These are phyloP conservation scores for Trichoderma atroviride DNA, from an alignment of 2,329 filamentous ascomycete species.

Conservation along the genomic window DNA sequence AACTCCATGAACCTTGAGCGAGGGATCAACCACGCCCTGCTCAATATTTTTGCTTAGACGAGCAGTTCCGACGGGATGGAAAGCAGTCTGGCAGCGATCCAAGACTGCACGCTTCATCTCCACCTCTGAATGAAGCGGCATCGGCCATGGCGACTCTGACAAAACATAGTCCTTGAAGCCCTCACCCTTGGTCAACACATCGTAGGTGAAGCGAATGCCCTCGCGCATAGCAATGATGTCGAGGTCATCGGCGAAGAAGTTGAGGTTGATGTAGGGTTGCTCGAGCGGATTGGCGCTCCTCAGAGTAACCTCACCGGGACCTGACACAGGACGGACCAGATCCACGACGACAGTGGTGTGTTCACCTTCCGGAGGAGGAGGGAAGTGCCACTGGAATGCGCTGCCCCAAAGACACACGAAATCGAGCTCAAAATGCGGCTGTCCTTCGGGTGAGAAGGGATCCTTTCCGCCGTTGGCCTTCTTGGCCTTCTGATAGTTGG, in stretches of 20 bases:
- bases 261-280: conserved; percentile 61
- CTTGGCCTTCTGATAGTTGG: conserved; percentile 50
- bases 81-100: conserved; percentile 61
- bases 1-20: conserved; percentile 56
- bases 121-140: conserved; percentile 58
- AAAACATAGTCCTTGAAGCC: conserved; percentile 58
- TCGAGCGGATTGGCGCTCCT: conserved; percentile 59
- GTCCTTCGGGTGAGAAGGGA: conserved; percentile 58
- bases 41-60: conserved; percentile 55
- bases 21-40: conserved; percentile 55
- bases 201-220: conserved; percentile 59
- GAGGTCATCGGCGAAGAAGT: conserved; percentile 59
- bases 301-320: conserved; percentile 57
- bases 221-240: conserved; percentile 61
- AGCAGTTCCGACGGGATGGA: conserved; percentile 60
- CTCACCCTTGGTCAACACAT: conserved; percentile 58
- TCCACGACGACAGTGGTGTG: conserved; percentile 61
- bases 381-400: conserved; percentile 54
- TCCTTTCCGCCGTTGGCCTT: conserved; percentile 49
- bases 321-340: conserved; percentile 46
- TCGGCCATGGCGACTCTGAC: conserved; percentile 61
- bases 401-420: conserved; percentile 61
- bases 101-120: conserved; percentile 59
- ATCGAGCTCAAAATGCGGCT: conserved; percentile 65
- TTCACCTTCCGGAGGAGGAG: conserved; percentile 45